Percentiles rank a stretch among this genome's conserved stretches.
phyloP scores from a whole-genome alignment of 2,329 filamentous ascomycete species.

The Fusarium gaditjirri region DNA sequence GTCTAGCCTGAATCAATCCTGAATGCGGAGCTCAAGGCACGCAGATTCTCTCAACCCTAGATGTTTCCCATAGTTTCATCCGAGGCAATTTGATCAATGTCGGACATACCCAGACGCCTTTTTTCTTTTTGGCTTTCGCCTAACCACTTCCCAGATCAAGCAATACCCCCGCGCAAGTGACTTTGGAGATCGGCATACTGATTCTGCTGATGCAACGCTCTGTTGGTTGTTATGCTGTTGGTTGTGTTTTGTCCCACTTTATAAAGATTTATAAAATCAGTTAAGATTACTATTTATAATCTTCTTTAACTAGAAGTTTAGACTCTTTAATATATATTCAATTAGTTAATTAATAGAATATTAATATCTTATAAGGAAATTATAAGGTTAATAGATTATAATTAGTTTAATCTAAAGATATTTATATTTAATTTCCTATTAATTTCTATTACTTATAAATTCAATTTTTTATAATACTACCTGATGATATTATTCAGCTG shows the following conservation, averaged over 20 bases:
- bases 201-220: not conserved
- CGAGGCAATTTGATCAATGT: not conserved
- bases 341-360: too few relatives aligned
- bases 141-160: not conserved
- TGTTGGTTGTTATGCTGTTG: constrained; percentile 17
- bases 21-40: not conserved
- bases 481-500: too few relatives aligned
- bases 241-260: constrained; percentile 6
- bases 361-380: too few relatives aligned
- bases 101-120: not conserved
- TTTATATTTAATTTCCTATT: too few relatives aligned
- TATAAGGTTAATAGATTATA: too few relatives aligned
- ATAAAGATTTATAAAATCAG: too few relatives aligned
- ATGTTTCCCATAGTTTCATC: not conserved
- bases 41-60: accelerated
- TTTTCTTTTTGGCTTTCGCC: not conserved
- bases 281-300: too few relatives aligned
- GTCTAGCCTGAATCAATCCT: accelerated
- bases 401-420: too few relatives aligned
- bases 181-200: accelerated
- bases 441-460: too few relatives aligned
- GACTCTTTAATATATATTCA: too few relatives aligned
- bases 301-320: too few relatives aligned
- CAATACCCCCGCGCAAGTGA: accelerated
- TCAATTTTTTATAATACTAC: too few relatives aligned